Percentiles rank a stretch among this genome's conserved stretches.
Evolutionary conservation across 495 filamentous ascomycete genomes (phyloP).

Genomic region (Lophiotrema nucula): DNA sequence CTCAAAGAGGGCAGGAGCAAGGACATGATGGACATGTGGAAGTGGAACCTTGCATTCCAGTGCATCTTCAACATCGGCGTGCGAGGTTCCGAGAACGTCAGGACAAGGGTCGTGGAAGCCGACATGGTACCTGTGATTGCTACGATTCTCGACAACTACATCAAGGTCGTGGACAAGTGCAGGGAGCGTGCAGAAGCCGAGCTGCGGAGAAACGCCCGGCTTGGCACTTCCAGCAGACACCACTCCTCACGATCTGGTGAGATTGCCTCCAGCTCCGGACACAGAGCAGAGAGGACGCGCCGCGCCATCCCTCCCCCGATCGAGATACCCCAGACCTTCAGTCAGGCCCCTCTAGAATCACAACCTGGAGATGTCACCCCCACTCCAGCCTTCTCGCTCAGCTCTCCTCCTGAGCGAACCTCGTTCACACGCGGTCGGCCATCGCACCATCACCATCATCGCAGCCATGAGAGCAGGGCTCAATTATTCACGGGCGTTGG

Average conservation of each 20-base stretch:
- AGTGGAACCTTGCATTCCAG: slow-evolving; percentile 98
- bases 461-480: slow-evolving; percentile 61
- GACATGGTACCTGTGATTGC: slow-evolving; percentile 99
- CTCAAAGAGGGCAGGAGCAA: slow-evolving; percentile 93
- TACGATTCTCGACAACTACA: slow-evolving; percentile 98
- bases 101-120: slow-evolving; percentile 93
- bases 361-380: slow-evolving; percentile 56
- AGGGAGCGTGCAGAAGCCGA: slow-evolving; percentile 77
- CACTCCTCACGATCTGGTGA: slow-evolving; percentile 36
- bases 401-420: slow-evolving; percentile 72
- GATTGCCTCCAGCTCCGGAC: slow-evolving; percentile 34
- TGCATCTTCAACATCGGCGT: slow-evolving; percentile 99
- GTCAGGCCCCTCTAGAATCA: slow-evolving; percentile 49
- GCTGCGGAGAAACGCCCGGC: slow-evolving; percentile 48
- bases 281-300: slow-evolving; percentile 43
- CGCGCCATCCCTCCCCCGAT: slow-evolving; percentile 73
- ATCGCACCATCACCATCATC: slow-evolving; percentile 59
- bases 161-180: slow-evolving; percentile 88
- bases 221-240: slow-evolving; percentile 36
- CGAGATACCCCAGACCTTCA: slow-evolving; percentile 64
- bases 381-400: slow-evolving; percentile 66
- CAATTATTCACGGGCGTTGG: slow-evolving; percentile 37
- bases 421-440: slow-evolving; percentile 60
- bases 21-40: slow-evolving; percentile 99
- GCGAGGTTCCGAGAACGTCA: slow-evolving; percentile 85